These are phyloP conservation scores for Areca catechu DNA, from an alignment of 176 grass and related monocot genomes.

Conservation along the genomic window DNA sequence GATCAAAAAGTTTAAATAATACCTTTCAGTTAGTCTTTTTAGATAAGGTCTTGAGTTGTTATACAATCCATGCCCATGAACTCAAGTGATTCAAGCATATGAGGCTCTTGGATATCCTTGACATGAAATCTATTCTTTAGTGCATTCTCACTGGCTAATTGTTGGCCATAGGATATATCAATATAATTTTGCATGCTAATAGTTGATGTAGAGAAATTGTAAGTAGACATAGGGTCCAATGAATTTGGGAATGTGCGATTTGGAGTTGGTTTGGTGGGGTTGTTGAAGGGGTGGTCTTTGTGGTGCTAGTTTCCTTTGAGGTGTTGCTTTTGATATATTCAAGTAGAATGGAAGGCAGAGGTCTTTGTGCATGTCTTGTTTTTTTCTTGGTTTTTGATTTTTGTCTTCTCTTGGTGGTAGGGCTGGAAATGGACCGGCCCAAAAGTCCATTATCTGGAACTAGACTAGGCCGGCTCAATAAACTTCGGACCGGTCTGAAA, in stretches of 20 bases:
- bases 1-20: too few species aligned
- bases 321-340: slow-evolving; percentile 48
- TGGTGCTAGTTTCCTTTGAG: neutral
- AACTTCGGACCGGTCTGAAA: too few species aligned
- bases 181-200: neutral
- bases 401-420: slow-evolving; percentile 40
- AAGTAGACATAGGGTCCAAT: too few species aligned
- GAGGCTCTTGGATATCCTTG: neutral
- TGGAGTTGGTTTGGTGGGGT: too few species aligned
- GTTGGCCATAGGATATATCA: neutral
- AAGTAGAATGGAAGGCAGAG: slow-evolving; percentile 30
- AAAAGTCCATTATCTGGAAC: too few species aligned
- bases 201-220: neutral
- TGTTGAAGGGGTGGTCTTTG: neutral
- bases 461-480: too few species aligned
- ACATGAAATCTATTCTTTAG: neutral
- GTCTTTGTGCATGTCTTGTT: slow-evolving; percentile 10
- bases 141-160: neutral
- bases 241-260: too few species aligned
- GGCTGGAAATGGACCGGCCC: too few species aligned
- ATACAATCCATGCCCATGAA: neutral
- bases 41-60: too few species aligned
- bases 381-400: slow-evolving; percentile 52
- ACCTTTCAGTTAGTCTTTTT: too few species aligned
- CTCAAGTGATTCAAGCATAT: neutral